Percentiles rank a stretch among this genome's conserved stretches.
Evolutionary conservation across 2,329 filamentous ascomycete species (phyloP).

Genomic region (Mycogone perniciosa): DNA sequence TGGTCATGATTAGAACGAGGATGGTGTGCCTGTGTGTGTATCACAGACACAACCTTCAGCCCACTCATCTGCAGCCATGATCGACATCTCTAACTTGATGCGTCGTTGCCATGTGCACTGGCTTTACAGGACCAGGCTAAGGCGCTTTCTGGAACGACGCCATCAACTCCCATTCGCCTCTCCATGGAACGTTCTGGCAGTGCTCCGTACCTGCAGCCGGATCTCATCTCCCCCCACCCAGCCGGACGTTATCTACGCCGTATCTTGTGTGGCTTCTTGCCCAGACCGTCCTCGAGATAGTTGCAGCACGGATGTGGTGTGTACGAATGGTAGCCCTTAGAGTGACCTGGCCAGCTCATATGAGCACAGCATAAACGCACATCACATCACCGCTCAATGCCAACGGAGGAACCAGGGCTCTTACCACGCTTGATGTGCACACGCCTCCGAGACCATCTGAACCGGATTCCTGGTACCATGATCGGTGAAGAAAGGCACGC

Average conservation of each 20-base stretch:
- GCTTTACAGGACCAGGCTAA: not conserved
- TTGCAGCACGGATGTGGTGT: conserved; percentile 5
- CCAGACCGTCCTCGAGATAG: conserved; percentile 2
- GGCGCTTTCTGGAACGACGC: conserved; percentile 9
- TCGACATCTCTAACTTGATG: conserved; percentile 2
- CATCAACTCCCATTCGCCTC: conserved; percentile 1
- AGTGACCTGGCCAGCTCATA: conserved; percentile 8
- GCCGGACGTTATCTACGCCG: not conserved
- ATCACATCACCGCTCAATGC: conserved; percentile 1
- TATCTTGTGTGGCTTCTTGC: not conserved
- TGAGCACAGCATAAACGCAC: not conserved
- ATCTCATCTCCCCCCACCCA: conserved; percentile 1
- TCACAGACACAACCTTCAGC: not conserved
- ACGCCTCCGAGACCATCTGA: not conserved
- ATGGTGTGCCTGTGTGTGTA: conserved; percentile 1
- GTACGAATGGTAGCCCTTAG: conserved; percentile 1
- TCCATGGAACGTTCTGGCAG: not conserved
- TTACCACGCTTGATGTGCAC: not conserved
- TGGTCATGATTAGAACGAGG: not conserved
- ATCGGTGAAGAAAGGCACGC: not conserved
- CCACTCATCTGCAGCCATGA: not conserved
- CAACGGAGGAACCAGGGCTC: not conserved
- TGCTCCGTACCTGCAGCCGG: conserved; percentile 6
- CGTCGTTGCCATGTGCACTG: conserved; percentile 4
- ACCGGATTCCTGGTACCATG: not conserved